phyloP scores from a whole-genome alignment of 2,329 filamentous ascomycete genomes.

The Fusarium torulosum region DNA sequence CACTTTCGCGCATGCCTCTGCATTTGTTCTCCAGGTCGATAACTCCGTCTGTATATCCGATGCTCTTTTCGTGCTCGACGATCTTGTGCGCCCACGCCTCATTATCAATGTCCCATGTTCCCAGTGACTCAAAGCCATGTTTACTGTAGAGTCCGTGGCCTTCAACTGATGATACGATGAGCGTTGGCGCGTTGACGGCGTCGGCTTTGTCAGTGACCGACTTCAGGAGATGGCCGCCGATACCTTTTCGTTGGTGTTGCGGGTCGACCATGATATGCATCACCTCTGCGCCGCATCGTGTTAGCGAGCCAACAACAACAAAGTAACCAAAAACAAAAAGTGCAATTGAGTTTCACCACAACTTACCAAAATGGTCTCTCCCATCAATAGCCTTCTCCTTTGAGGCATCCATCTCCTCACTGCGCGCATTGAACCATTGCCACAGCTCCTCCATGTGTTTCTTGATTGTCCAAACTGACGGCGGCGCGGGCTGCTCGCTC shows the following conservation, averaged over 20 bases:
- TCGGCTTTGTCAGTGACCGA: slow-evolving; percentile 37
- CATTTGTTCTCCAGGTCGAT: slow-evolving; percentile 20
- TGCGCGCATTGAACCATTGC: slow-evolving; percentile 33
- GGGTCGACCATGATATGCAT: slow-evolving; percentile 46
- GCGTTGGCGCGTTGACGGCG: slow-evolving; percentile 8
- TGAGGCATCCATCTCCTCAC: slow-evolving; percentile 33
- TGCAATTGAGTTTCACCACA: slow-evolving; percentile 3
- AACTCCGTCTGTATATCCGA: slow-evolving; percentile 30
- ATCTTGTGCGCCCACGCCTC: slow-evolving; percentile 39
- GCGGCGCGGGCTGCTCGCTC: neutral
- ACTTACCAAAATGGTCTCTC: slow-evolving; percentile 34
- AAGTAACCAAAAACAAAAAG: neutral
- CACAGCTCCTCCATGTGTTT: slow-evolving; percentile 40
- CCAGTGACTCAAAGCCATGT: slow-evolving; percentile 35
- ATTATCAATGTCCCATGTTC: slow-evolving; percentile 39
- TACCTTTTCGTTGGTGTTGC: slow-evolving; percentile 39
- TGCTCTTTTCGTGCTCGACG: slow-evolving; percentile 11
- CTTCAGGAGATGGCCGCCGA: slow-evolving; percentile 33
- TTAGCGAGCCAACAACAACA: neutral
- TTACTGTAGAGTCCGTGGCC: slow-evolving; percentile 34
- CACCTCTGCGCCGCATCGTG: slow-evolving; percentile 26
- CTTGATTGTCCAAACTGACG: slow-evolving; percentile 27
- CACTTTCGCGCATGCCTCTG: slow-evolving; percentile 35
- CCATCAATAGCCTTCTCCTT: slow-evolving; percentile 36
- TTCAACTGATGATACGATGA: slow-evolving; percentile 39